These are phyloP conservation scores for Salix koriyanagi DNA, from an alignment of 345 rosid species.

Conservation along the genomic window DNA sequence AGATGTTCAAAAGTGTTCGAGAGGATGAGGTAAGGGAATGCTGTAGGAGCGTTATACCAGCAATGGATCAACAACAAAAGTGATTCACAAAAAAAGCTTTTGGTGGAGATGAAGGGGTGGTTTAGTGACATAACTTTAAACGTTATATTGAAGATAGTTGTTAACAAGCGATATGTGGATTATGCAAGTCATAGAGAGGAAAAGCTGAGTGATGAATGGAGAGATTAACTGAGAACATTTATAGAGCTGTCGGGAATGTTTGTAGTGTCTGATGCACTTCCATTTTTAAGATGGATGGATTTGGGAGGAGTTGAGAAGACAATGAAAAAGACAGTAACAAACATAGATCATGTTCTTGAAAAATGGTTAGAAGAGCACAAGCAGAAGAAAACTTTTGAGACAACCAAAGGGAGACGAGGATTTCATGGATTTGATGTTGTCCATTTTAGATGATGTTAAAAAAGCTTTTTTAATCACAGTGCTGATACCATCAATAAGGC, in stretches of 20 bases:
- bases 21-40: too few relatives aligned
- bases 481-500: conserved; percentile 30
- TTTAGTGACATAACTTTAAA: conserved; percentile 12
- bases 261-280: conserved; percentile 25
- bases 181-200: too few relatives aligned
- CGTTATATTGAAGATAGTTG: conserved; percentile 4
- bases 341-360: conserved; percentile 11
- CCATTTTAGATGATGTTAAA: background rate
- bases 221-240: conserved; percentile 1
- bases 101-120: conserved; percentile 12
- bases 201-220: background rate
- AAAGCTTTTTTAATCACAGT: background rate
- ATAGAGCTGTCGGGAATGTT: conserved; percentile 19
- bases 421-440: conserved; percentile 39
- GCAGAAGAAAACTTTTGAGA: background rate
- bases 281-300: conserved; percentile 31
- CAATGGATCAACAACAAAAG: too few relatives aligned
- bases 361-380: conserved; percentile 5
- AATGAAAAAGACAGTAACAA: conserved; percentile 24
- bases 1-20: too few relatives aligned
- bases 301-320: conserved; percentile 29
- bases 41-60: too few relatives aligned
- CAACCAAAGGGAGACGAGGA: conserved; percentile 16
- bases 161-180: background rate
- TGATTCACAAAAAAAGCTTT: background rate